phyloP scores from a whole-genome alignment of 192 early-diverging fungal genomes.

The Gamsiella multidivaricata region DNA sequence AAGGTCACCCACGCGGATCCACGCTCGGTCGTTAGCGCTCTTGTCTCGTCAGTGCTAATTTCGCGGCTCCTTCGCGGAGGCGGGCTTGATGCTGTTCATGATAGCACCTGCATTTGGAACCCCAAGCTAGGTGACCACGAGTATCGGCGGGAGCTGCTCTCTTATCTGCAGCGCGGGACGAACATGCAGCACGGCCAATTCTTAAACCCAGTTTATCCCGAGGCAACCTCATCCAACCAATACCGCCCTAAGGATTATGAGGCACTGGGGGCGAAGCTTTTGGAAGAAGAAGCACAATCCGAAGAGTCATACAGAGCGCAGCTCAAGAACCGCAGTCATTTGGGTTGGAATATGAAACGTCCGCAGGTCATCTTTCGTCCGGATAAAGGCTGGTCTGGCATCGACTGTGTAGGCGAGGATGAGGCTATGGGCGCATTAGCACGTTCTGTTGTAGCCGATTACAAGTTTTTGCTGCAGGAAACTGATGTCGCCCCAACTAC shows the following conservation, averaged over 20 bases:
- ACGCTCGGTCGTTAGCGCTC: constrained; percentile 41
- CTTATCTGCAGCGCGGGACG: constrained; percentile 27
- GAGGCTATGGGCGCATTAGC: constrained; percentile 19
- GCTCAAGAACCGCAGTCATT: background rate
- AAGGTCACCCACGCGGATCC: constrained; percentile 60
- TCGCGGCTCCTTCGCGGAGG: constrained; percentile 50
- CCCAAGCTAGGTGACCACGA: background rate
- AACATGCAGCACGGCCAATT: constrained; percentile 18
- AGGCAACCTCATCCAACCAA: background rate
- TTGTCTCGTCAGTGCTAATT: constrained; percentile 48
- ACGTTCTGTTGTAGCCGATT: constrained; percentile 28
- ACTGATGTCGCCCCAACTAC: constrained; percentile 19
- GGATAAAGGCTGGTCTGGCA: constrained; percentile 37
- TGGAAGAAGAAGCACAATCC: background rate
- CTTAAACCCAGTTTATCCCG: constrained; percentile 20
- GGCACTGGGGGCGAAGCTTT: background rate
- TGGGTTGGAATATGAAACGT: constrained; percentile 21
- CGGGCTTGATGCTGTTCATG: background rate
- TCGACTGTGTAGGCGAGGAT: constrained; percentile 49
- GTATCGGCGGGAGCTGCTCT: constrained; percentile 18
- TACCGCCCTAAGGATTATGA: constrained; percentile 30
- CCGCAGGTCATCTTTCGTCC: constrained; percentile 12
- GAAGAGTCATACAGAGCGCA: constrained; percentile 7
- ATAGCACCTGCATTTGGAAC: constrained; percentile 21
- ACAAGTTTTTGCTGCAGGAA: constrained; percentile 31